A percentile compares a stretch with the other conserved stretches of the same genome.
Evolutionary conservation across 371 early-diverging fungal genomes (phyloP).

Genomic region (Furculomyces boomerangus): DNA sequence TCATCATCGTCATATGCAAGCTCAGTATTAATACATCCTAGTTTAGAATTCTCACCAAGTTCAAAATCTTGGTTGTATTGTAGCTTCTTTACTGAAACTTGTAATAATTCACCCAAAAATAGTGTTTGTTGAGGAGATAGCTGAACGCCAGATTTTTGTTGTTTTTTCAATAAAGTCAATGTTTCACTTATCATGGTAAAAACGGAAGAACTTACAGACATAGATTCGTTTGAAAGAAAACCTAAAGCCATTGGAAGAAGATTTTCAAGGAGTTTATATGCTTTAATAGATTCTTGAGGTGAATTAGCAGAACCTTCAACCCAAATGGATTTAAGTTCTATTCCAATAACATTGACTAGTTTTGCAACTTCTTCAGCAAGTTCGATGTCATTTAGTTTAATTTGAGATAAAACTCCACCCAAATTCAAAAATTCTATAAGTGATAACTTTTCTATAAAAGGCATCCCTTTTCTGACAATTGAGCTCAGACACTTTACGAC

Average conservation of each 20-base stretch:
- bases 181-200: constrained; percentile 53
- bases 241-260: constrained; percentile 46
- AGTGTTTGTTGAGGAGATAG: constrained; percentile 45
- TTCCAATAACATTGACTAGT: constrained; percentile 60
- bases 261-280: constrained; percentile 35
- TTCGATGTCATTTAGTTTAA: constrained; percentile 30
- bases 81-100: constrained; percentile 63
- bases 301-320: constrained; percentile 26
- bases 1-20: constrained; percentile 61
- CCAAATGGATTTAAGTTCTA: constrained; percentile 66
- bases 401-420: constrained; percentile 36
- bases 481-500: constrained; percentile 70
- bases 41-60: constrained; percentile 10
- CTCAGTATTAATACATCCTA: constrained; percentile 26
- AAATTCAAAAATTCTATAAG: constrained; percentile 64
- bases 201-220: constrained; percentile 60
- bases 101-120: constrained; percentile 47
- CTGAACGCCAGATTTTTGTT: constrained; percentile 38
- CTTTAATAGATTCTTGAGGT: constrained; percentile 18
- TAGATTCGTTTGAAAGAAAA: constrained; percentile 58
- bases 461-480: constrained; percentile 85
- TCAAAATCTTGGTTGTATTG: constrained; percentile 61
- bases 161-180: constrained; percentile 41
- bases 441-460: constrained; percentile 63
- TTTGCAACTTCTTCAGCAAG: constrained; percentile 69